A percentile compares a stretch with the other conserved stretches of the same genome.
phyloP scores from a whole-genome alignment of 495 filamentous ascomycete species.

The Xylaria sp. region DNA sequence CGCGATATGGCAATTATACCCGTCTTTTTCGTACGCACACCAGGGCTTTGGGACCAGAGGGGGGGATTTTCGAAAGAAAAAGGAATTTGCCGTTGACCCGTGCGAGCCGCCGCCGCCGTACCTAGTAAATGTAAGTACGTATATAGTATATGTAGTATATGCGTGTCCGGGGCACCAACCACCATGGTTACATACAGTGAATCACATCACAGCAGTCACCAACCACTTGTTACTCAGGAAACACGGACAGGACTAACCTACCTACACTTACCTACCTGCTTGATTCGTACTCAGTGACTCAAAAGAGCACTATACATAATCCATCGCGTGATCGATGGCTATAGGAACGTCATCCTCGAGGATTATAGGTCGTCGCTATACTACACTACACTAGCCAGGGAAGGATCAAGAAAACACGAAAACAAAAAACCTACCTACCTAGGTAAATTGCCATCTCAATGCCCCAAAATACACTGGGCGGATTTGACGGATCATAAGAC shows the following conservation, averaged over 20 bases:
- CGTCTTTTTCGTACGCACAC: neutral
- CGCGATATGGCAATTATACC: constrained; percentile 4
- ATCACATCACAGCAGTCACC: neutral
- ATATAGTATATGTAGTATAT: too few species aligned
- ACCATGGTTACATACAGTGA: neutral
- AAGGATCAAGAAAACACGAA: neutral
- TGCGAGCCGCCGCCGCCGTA: constrained; percentile 6
- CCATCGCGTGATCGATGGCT: neutral
- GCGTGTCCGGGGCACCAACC: neutral
- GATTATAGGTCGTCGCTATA: neutral
- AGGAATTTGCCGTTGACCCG: constrained; percentile 21
- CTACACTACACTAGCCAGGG: too few species aligned
- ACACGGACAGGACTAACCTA: neutral
- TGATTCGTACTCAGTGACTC: neutral
- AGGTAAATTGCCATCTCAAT: neutral
- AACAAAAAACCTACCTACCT: too few species aligned
- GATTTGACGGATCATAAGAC: constrained; percentile 4
- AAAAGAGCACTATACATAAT: neutral
- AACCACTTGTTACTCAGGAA: neutral
- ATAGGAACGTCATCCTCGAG: neutral
- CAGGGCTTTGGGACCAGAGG: too few species aligned
- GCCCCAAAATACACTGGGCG: neutral
- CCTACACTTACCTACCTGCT: neutral
- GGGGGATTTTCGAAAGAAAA: neutral
- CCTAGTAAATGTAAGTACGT: too few species aligned